phyloP scores from a whole-genome alignment of 2,329 filamentous ascomycete species.

The Cadophora malorum region DNA sequence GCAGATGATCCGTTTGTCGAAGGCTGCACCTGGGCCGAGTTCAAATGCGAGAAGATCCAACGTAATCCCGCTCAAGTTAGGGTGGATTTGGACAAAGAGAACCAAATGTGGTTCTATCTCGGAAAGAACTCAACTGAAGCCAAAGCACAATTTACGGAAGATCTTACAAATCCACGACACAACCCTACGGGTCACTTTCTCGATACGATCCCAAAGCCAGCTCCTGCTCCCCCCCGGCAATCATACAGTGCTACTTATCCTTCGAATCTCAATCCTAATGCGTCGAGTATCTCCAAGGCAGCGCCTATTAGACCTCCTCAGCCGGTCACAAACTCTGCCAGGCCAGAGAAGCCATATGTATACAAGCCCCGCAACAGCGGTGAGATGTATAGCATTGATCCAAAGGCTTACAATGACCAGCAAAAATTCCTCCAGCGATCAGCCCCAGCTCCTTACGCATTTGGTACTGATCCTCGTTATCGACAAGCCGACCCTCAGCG shows the following conservation, averaged over 20 bases:
- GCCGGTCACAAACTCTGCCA: constrained; percentile 41
- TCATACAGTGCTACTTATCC: constrained; percentile 46
- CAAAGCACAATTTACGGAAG: constrained; percentile 88
- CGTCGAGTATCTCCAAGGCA: constrained; percentile 42
- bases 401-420: constrained; percentile 44
- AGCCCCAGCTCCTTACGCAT: constrained; percentile 37
- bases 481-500: constrained; percentile 17
- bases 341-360: constrained; percentile 56
- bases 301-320: constrained; percentile 44
- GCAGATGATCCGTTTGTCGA: constrained; percentile 72
- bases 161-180: constrained; percentile 64
- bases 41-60: constrained; percentile 66
- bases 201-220: constrained; percentile 67
- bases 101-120: constrained; percentile 89
- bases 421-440: constrained; percentile 45
- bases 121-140: constrained; percentile 87
- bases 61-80: constrained; percentile 67
- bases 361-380: constrained; percentile 54
- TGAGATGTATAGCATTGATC: constrained; percentile 43
- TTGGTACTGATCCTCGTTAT: constrained; percentile 44
- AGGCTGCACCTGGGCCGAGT: constrained; percentile 79
- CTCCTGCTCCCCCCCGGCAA: constrained; percentile 49
- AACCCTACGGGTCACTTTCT: constrained; percentile 76
- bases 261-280: constrained; percentile 35
- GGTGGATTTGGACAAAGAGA: constrained; percentile 73